Percentiles rank a stretch among this genome's conserved stretches.
Conservation (phyloP, 2,329 filamentous ascomycete genomes). For the Xylaria sp. region DNA sequence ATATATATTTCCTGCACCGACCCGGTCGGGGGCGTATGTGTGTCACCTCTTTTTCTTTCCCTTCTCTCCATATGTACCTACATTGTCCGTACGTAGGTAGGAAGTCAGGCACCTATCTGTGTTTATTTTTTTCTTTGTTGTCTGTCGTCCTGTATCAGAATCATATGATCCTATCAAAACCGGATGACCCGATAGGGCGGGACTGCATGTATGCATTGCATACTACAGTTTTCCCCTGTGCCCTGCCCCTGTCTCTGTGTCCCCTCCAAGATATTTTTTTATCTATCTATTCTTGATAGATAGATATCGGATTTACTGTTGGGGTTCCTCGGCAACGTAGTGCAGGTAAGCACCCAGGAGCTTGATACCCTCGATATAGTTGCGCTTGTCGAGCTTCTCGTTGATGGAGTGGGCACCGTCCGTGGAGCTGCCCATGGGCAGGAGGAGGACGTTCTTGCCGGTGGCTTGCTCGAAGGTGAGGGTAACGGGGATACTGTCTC, state of each 20-base stretch:
- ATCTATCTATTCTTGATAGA: no score
- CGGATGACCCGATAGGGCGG: not conserved
- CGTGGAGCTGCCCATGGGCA: constrained; percentile 96
- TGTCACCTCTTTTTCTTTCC: not conserved
- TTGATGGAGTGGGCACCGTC: constrained; percentile 97
- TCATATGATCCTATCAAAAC: not conserved
- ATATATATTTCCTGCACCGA: not conserved
- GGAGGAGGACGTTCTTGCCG: constrained; percentile 90
- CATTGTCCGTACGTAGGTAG: not conserved
- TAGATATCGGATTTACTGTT: constrained; percentile 12
- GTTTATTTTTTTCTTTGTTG: no score
- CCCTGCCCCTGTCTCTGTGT: not conserved
- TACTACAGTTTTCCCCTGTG: not conserved
- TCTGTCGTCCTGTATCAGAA: not conserved
- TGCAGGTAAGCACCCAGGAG: constrained; percentile 90
- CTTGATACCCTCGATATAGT: constrained; percentile 98
- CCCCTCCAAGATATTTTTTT: not conserved
- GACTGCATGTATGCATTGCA: not conserved
- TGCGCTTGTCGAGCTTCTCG: constrained; percentile 93
- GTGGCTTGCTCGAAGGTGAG: constrained; percentile 96
- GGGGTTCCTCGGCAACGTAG: constrained; percentile 86
- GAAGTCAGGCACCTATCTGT: not conserved
- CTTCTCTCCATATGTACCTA: no score
- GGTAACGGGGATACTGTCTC: constrained; percentile 81
- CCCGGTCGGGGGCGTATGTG: not conserved